Base-by-base conservation (phyloP, 2,329 filamentous ascomycete species). In the Bipolaris zeicola region DNA sequence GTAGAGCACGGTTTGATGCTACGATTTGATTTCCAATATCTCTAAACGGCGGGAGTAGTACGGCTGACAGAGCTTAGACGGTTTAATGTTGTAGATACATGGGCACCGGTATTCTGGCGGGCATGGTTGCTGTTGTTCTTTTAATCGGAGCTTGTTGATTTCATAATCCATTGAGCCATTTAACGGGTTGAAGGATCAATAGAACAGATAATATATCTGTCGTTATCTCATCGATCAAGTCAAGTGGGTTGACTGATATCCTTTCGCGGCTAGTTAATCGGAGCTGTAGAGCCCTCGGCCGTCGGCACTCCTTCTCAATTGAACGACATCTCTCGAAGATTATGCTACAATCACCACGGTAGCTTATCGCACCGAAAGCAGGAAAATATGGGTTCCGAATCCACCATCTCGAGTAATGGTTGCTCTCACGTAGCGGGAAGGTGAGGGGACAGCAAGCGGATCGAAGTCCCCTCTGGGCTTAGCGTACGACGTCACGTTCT, bases 51-150 rank as follows among this genome's bases (percentile, higher is more conserved):
- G 11, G 28, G 11, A 13, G 11, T 11, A 13, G 28, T 8, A 31
- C 10, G 28, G 10, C 6, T 13, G 28, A 31, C 11, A 13, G 28
- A 31, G 8, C 10, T 31, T 13, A 13, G 28, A 31, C 7, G 10
- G 28, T 31, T 31, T 2, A 31, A 31, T 31, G 28, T 13, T 10
- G 10, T 13, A 31, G 26, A 31, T 31, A 10, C 28, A 11, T 13
- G 10, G 8, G 11, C 10, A 31, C 7, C 10, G 81, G 0, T 76
- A 61, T 78, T 2, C 20, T 83, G 3, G 55, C 71, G 6, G 75
- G 64, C 7, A 44, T 64, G 16, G 20, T 61, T 38, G 62, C 36
- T 6, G 58, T 26, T 3, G 6, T 61, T n/a, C 7, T 63, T 60
- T 62, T 50, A 50, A 56, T 61, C 28, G 20, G 6, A 45, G 6